A percentile compares a stretch with the other conserved stretches of the same genome.
Evolutionary conservation across 2,329 filamentous ascomycete genomes (phyloP).

Genomic region (Arthroderma uncinatum): DNA sequence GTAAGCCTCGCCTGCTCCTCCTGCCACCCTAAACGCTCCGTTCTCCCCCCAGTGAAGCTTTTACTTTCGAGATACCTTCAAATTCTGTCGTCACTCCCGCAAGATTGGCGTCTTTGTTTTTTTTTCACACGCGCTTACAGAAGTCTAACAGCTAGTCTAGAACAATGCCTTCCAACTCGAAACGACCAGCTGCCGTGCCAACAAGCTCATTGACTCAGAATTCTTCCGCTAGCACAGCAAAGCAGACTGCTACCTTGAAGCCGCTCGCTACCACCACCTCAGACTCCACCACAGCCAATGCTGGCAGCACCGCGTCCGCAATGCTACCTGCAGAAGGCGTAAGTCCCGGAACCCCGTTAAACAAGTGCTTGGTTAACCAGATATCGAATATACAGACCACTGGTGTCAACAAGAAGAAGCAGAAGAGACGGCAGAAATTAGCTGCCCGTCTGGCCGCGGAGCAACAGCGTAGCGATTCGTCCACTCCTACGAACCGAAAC

Average conservation of each 20-base stretch:
- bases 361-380: background rate
- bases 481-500: constrained; percentile 16
- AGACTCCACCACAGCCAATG: constrained; percentile 4
- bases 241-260: background rate
- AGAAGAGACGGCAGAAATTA: constrained; percentile 78
- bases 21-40: background rate
- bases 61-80: background rate
- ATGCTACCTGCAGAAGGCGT: constrained; percentile 1
- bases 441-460: constrained; percentile 58
- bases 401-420: constrained; percentile 78
- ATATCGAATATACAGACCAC: background rate
- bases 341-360: background rate
- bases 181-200: constrained; percentile 14
- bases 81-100: background rate
- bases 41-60: no score
- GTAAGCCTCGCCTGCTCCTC: background rate
- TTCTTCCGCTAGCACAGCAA: constrained; percentile 7
- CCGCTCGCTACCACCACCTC: background rate
- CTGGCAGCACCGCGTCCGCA: background rate
- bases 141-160: background rate
- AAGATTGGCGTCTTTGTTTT: background rate
- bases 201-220: constrained; percentile 10
- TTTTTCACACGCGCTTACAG: background rate
- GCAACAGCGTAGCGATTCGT: constrained; percentile 30
- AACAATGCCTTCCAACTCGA: constrained; percentile 16